Percentiles rank a stretch among this genome's conserved stretches.
These are phyloP conservation scores for Phoma sp. DNA, from an alignment of 2,329 filamentous ascomycete genomes.

Conservation along the genomic window DNA sequence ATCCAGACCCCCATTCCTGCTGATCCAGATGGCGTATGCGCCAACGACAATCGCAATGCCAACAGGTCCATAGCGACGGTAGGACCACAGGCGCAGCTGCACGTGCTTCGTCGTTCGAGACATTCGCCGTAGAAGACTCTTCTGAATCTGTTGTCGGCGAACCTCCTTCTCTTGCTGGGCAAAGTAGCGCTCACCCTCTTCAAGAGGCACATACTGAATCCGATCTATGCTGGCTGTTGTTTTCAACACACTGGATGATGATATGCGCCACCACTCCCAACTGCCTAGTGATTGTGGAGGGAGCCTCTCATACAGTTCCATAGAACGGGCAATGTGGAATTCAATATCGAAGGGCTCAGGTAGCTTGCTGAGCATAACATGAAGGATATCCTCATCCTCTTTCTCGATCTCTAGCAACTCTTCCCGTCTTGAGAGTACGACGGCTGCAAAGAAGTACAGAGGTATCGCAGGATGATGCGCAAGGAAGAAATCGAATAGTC, in stretches of 20 bases:
- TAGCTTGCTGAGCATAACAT: slow-evolving; percentile 84
- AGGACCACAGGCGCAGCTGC: slow-evolving; percentile 64
- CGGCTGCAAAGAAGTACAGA: slow-evolving; percentile 84
- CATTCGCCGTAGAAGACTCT: slow-evolving; percentile 52
- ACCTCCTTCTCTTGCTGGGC: slow-evolving; percentile 74
- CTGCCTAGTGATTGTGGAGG: slow-evolving; percentile 74
- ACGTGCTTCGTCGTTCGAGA: slow-evolving; percentile 47
- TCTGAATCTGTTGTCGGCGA: slow-evolving; percentile 63
- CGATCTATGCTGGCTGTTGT: slow-evolving; percentile 66
- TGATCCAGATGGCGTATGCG: slow-evolving; percentile 45
- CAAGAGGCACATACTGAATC: slow-evolving; percentile 62
- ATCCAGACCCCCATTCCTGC: slow-evolving; percentile 24
- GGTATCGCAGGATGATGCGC: slow-evolving; percentile 86
- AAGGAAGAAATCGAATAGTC: slow-evolving; percentile 90
- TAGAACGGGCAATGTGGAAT: slow-evolving; percentile 70
- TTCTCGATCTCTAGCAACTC: slow-evolving; percentile 84
- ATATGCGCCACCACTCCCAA: slow-evolving; percentile 73
- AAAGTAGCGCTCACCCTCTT: slow-evolving; percentile 73
- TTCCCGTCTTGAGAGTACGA: slow-evolving; percentile 74
- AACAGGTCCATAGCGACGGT: slow-evolving; percentile 64
- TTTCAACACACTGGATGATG: slow-evolving; percentile 80
- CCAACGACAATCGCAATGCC: slow-evolving; percentile 58
- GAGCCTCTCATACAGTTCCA: slow-evolving; percentile 65
- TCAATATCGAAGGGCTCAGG: slow-evolving; percentile 84
- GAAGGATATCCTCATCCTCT: slow-evolving; percentile 84